Evolutionary conservation across 306 rosid genomes (phyloP), one percentile per base, ranked within the genome.

Genomic region (Crotalaria pallida): DNA sequence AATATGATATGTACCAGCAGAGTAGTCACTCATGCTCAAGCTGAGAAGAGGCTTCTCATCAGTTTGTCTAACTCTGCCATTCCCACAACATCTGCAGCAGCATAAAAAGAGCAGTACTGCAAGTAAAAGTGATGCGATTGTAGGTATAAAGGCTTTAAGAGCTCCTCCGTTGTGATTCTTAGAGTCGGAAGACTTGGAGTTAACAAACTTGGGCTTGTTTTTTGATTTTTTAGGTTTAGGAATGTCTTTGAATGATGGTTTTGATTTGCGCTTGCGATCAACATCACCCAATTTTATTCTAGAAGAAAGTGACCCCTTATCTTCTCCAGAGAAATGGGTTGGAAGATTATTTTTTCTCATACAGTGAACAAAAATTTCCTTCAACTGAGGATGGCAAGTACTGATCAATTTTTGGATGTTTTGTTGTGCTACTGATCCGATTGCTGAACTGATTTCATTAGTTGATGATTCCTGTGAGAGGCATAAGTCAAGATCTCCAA

Each of bases 41-140:
- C 87, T 84, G 67, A 94, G 96, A 51, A 94, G 90, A 23, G 99
- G 97, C 73, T 88, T 91, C 71, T 91, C 92, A 78, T 94, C 99
- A 61, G 68, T 91, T 75, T 73, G 82, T 15, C 82, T 38, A 44
- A 10, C 78, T 77, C 34, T 60, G 18, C 84, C 77, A 21, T 21
- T 60, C 77, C 86, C 60, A 76, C 83, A 84, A 58, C 47, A 48
- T 66, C 75, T 73, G 69, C 59, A 36, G 80, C 68, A 91, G 75
- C 88, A 88, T 15, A 85, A 36, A 67, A 31, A 86, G 74, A 86
- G 38, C 73, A 84, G 31, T 22, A 82, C 80, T 66, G 83, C 96
- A 84, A 77, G 62, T 40, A 82, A 10, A 82, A 89, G 71, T 64
- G 95, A 79, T 77, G 80, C 84, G 21, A 84, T 15, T 69, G 95